Percentiles rank a stretch among this genome's conserved stretches.
These are phyloP conservation scores for Hyaloscypha hepaticicola DNA, from an alignment of 495 filamentous ascomycete genomes.

Conservation along the genomic window DNA sequence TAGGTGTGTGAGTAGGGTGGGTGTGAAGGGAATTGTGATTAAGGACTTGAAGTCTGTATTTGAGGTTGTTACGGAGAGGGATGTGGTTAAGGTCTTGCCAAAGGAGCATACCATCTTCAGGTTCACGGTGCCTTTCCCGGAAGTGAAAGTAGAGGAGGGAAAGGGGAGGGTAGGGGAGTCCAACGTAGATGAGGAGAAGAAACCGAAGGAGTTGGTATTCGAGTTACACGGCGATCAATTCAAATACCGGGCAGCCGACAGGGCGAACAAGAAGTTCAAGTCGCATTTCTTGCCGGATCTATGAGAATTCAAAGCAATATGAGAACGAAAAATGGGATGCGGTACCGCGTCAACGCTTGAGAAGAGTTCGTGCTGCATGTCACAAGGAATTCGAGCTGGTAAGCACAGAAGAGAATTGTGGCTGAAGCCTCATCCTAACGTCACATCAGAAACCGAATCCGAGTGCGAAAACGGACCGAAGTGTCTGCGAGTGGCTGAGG, in stretches of 20 bases:
- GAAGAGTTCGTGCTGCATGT: background rate
- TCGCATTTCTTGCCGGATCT: conserved; percentile 66
- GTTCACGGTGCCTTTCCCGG: conserved; percentile 55
- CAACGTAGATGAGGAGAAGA: conserved; percentile 3
- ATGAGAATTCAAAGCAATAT: conserved; percentile 36
- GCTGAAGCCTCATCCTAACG: background rate
- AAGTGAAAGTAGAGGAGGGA: conserved; percentile 5
- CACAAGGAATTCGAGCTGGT: background rate
- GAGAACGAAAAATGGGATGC: background rate
- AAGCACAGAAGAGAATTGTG: background rate
- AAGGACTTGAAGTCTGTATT: conserved; percentile 86
- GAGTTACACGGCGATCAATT: conserved; percentile 90
- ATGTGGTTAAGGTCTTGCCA: conserved; percentile 72
- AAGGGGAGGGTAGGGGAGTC: conserved; percentile 7
- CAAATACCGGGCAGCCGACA: conserved; percentile 74
- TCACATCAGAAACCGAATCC: background rate
- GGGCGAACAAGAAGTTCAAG: conserved; percentile 91
- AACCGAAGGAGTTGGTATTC: conserved; percentile 58
- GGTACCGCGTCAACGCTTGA: background rate
- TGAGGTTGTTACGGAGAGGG: conserved; percentile 69
- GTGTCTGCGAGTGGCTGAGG: background rate
- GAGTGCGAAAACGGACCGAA: background rate
- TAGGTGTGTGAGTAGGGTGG: conserved; percentile 76
- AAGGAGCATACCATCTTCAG: conserved; percentile 89
- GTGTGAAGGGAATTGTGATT: conserved; percentile 80